Evolutionary conservation across 2,329 filamentous ascomycete genomes (phyloP).

Genomic region (Pseudogymnoascus verrucosus): DNA sequence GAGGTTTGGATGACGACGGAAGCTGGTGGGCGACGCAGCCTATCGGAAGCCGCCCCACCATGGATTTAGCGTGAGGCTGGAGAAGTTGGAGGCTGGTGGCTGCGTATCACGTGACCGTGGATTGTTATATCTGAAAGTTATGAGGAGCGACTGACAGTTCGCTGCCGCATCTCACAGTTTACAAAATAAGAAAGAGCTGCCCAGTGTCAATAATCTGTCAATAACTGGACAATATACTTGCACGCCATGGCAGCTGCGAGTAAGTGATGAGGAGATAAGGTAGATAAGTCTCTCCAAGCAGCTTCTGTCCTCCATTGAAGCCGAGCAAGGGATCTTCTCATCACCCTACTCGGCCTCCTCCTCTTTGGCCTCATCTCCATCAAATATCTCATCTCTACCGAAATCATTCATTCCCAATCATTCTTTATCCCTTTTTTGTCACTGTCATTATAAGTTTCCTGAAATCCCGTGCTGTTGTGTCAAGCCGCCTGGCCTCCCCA

Average conservation of each 20-base stretch:
- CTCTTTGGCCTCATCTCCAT: neutral
- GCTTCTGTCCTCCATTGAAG: neutral
- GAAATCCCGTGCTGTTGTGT: neutral
- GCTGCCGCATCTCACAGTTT: neutral
- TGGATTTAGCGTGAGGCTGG: slow-evolving; percentile 7
- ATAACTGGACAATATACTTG: neutral
- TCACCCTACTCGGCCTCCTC: slow-evolving; percentile 1
- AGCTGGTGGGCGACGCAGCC: slow-evolving; percentile 8
- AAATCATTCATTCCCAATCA: neutral
- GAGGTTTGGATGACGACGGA: slow-evolving; percentile 10
- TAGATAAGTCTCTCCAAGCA: neutral
- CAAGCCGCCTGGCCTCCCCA: neutral
- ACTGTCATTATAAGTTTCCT: slow-evolving; percentile 1
- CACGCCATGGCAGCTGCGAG: neutral
- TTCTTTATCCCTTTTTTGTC: neutral
- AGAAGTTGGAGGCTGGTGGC: neutral
- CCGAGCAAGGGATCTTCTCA: neutral
- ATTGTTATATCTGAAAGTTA: neutral
- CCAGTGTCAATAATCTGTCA: neutral
- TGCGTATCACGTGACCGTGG: neutral
- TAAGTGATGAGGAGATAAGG: neutral
- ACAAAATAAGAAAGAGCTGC: slow-evolving; percentile 4
- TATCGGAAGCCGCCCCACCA: slow-evolving; percentile 8
- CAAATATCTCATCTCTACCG: slow-evolving; percentile 2
- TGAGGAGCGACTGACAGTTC: neutral